Percentiles rank a stretch among this genome's conserved stretches.
These are phyloP conservation scores for Blumeriella jaapii DNA, from an alignment of 2,329 filamentous ascomycete species.

Conservation along the genomic window DNA sequence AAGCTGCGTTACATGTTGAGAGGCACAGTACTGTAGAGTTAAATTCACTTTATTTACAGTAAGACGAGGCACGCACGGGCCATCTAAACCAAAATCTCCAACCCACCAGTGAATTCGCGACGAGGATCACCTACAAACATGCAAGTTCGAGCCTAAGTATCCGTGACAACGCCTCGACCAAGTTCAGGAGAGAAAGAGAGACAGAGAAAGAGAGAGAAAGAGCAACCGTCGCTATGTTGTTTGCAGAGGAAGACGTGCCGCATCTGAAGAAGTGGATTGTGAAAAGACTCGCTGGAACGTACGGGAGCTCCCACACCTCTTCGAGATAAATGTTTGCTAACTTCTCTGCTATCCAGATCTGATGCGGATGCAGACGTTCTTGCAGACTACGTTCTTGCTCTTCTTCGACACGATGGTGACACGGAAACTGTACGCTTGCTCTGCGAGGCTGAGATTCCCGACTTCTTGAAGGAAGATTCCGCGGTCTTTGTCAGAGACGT, in stretches of 20 bases:
- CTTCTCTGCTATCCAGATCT: slow-evolving; percentile 38
- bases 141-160: too few relatives aligned
- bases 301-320: slow-evolving; percentile 26
- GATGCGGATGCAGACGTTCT: slow-evolving; percentile 74
- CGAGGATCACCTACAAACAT: too few relatives aligned
- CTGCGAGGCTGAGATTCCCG: slow-evolving; percentile 60
- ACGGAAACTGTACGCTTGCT: slow-evolving; percentile 51
- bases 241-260: slow-evolving; percentile 48
- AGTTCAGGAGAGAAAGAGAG: too few relatives aligned
- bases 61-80: too few relatives aligned
- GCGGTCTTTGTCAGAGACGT: slow-evolving; percentile 58
- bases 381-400: slow-evolving; percentile 72
- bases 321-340: slow-evolving; percentile 1
- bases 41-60: too few relatives aligned
- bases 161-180: not conserved
- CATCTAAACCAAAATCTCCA: too few relatives aligned
- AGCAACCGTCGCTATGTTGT: slow-evolving; percentile 40
- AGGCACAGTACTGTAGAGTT: too few relatives aligned
- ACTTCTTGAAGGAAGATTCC: slow-evolving; percentile 62
- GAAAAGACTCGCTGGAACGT: slow-evolving; percentile 66
- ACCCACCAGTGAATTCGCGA: too few relatives aligned
- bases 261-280: slow-evolving; percentile 68
- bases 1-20: too few relatives aligned
- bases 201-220: not conserved
- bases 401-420: slow-evolving; percentile 59